phyloP scores from a whole-genome alignment of 2,329 filamentous ascomycete species.

The Chlorencoelia australis region DNA sequence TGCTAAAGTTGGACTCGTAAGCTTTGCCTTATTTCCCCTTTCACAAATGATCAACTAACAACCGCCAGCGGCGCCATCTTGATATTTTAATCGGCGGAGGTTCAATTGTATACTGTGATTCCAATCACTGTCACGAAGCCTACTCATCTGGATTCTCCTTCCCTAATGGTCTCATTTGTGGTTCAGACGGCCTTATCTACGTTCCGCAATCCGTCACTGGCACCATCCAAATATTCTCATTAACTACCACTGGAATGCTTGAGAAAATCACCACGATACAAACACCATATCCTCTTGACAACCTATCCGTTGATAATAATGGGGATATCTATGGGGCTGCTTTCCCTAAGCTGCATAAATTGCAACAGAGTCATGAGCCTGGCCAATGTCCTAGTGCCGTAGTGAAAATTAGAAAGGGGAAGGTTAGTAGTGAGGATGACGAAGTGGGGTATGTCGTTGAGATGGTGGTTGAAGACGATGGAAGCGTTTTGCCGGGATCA shows the following conservation, averaged over 20 bases:
- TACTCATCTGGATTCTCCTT: conserved; percentile 19
- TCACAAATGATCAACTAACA: not conserved
- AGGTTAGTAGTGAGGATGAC: not conserved
- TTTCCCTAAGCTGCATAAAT: conserved; percentile 22
- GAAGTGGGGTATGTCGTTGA: conserved; percentile 1
- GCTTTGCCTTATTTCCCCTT: conserved; percentile 4
- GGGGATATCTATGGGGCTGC: conserved; percentile 28
- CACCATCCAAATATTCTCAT: conserved; percentile 19
- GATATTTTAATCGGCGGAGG: conserved; percentile 24
- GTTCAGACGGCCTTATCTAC: conserved; percentile 28
- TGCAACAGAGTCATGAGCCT: conserved; percentile 17
- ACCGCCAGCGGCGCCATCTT: conserved; percentile 18
- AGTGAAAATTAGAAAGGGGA: not conserved
- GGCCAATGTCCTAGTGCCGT: not conserved
- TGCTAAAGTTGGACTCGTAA: conserved; percentile 22
- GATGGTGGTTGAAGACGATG: conserved; percentile 5
- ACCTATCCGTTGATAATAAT: conserved; percentile 28
- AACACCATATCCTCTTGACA: conserved; percentile 27
- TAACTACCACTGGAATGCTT: conserved; percentile 13
- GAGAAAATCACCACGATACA: conserved; percentile 20
- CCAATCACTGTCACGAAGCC: conserved; percentile 21
- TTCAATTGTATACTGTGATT: conserved; percentile 24
- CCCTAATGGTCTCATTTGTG: conserved; percentile 28
- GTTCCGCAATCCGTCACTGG: conserved; percentile 22
- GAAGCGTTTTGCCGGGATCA: not conserved